These are phyloP conservation scores for Cladobotryum mycophilum DNA, from an alignment of 2,329 filamentous ascomycete species.

Conservation along the genomic window DNA sequence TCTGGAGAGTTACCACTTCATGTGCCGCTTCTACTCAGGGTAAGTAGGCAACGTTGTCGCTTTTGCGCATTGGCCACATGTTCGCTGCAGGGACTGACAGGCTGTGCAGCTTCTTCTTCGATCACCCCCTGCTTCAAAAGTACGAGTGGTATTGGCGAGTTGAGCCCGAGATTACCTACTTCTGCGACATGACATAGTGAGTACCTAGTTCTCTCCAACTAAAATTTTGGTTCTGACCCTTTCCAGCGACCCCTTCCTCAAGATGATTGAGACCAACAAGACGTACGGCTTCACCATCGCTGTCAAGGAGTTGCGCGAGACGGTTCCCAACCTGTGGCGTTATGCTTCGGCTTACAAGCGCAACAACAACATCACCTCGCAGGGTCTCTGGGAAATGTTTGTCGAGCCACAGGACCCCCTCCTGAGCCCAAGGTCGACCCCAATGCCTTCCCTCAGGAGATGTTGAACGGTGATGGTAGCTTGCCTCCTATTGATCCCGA, in stretches of 20 bases:
- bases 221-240: conserved; percentile 9
- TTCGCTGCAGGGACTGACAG: not conserved
- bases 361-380: conserved; percentile 79
- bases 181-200: conserved; percentile 98
- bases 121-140: conserved; percentile 87
- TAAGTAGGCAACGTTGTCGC: conserved; percentile 37
- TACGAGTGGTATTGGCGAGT: conserved; percentile 99
- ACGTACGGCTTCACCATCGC: conserved; percentile 99
- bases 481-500: conserved; percentile 78
- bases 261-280: conserved; percentile 93
- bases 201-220: conserved; percentile 3
- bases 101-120: conserved; percentile 75
- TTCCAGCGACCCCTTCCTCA: conserved; percentile 79
- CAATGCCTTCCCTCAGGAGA: conserved; percentile 51
- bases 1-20: conserved; percentile 97
- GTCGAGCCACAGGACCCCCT: conserved; percentile 67
- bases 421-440: conserved; percentile 46
- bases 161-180: conserved; percentile 99
- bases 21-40: conserved; percentile 99
- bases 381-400: conserved; percentile 99
- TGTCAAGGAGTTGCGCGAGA: conserved; percentile 95
- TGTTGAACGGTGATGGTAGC: conserved; percentile 68
- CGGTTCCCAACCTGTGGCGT: conserved; percentile 96
- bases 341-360: conserved; percentile 98
- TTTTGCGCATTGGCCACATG: not conserved